A percentile compares a stretch with the other conserved stretches of the same genome.
These are phyloP conservation scores for Populus simonii DNA, from an alignment of 345 rosid genomes.

Conservation along the genomic window DNA sequence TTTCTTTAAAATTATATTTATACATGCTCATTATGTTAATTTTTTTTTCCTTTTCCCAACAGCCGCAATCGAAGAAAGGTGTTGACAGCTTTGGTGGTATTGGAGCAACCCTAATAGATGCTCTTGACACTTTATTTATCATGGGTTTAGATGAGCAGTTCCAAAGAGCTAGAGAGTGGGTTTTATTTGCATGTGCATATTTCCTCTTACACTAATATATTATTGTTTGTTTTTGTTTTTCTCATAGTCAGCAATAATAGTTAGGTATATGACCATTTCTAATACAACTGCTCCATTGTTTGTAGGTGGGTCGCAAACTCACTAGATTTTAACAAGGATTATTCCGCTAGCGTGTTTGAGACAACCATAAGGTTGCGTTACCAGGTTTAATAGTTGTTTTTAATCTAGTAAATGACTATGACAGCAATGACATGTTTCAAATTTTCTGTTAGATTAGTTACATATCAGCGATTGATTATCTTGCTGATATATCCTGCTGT, in stretches of 20 bases:
- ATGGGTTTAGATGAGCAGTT: slow-evolving; percentile 95
- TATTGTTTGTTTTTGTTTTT: background rate
- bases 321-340: slow-evolving; percentile 86
- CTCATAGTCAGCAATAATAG: background rate
- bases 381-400: slow-evolving; percentile 61
- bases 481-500: background rate
- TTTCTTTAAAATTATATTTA: background rate
- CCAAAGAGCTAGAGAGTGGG: slow-evolving; percentile 94
- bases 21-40: background rate
- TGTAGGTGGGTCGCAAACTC: slow-evolving; percentile 94
- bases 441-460: background rate
- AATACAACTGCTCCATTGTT: background rate
- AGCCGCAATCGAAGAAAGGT: slow-evolving; percentile 90
- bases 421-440: background rate
- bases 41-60: slow-evolving; percentile 6
- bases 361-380: slow-evolving; percentile 97
- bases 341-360: slow-evolving; percentile 95
- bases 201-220: background rate
- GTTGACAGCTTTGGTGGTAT: slow-evolving; percentile 96
- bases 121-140: slow-evolving; percentile 87
- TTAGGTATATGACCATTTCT: background rate
- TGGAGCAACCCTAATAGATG: slow-evolving; percentile 92
- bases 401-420: background rate
- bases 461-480: background rate
- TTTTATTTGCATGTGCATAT: slow-evolving; percentile 11